Conservation (phyloP, 2,329 filamentous ascomycete genomes). For the Talaromyces amestolkiae region DNA sequence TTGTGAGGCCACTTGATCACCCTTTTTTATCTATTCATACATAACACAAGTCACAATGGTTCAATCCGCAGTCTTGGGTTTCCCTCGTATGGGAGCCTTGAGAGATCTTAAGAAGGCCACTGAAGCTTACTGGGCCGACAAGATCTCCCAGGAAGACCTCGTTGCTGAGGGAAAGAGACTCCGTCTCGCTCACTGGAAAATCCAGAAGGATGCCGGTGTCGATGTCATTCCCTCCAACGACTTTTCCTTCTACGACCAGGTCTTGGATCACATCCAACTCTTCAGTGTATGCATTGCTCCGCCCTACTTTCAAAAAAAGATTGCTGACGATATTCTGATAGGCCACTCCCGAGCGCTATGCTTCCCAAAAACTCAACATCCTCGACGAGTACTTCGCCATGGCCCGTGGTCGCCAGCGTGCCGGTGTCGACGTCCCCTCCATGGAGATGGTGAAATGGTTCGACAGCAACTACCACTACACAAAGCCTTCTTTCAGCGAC, state of each 20-base stretch:
- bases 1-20: neutral
- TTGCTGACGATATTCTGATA: conserved; percentile 37
- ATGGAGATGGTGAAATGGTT: conserved; percentile 99
- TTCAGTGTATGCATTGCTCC: conserved; percentile 69
- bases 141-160: conserved; percentile 87
- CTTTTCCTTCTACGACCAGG: conserved; percentile 98
- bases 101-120: conserved; percentile 99
- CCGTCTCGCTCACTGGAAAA: conserved; percentile 96
- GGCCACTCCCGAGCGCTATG: conserved; percentile 91
- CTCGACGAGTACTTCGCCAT: conserved; percentile 99
- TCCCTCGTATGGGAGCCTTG: conserved; percentile 97
- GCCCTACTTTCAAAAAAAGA: neutral
- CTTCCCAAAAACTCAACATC: conserved; percentile 78
- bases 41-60: conserved; percentile 15
- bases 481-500: conserved; percentile 97
- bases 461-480: conserved; percentile 99
- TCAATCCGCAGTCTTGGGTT: conserved; percentile 74
- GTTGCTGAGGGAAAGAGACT: conserved; percentile 95
- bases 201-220: conserved; percentile 97
- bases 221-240: conserved; percentile 99
- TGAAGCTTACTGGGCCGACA: conserved; percentile 95
- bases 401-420: conserved; percentile 97
- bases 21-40: neutral
- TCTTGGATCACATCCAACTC: conserved; percentile 96
- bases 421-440: conserved; percentile 48